A percentile compares a stretch with the other conserved stretches of the same genome.
phyloP scores from a whole-genome alignment of 768 basidiomycete genomes.

The Jaapia argillacea region DNA sequence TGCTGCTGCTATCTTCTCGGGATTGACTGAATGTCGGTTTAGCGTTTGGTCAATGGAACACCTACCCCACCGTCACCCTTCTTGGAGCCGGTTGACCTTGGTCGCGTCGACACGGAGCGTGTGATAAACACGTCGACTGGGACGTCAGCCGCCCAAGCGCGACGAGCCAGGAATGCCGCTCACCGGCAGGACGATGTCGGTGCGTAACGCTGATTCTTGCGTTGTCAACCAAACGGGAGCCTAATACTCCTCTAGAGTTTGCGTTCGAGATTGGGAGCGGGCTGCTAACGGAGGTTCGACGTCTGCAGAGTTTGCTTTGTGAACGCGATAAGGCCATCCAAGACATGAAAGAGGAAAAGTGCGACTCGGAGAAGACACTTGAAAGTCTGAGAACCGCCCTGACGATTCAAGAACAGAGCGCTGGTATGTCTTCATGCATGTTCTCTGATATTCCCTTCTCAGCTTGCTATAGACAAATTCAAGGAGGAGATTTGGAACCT shows the following conservation, averaged over 20 bases:
- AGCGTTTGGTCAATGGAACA: background rate
- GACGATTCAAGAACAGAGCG: slow-evolving; percentile 70
- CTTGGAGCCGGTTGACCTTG: slow-evolving; percentile 30
- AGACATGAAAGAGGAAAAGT: slow-evolving; percentile 87
- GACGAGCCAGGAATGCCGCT: slow-evolving; percentile 85
- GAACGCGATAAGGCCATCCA: slow-evolving; percentile 91
- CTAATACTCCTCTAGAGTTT: slow-evolving; percentile 52
- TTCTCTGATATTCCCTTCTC: no score
- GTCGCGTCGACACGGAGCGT: slow-evolving; percentile 55
- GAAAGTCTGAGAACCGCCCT: slow-evolving; percentile 68
- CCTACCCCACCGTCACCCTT: background rate
- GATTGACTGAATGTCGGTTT: background rate
- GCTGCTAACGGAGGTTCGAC: slow-evolving; percentile 81
- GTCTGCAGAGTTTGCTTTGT: slow-evolving; percentile 81
- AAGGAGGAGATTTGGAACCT: slow-evolving; percentile 99
- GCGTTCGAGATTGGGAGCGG: slow-evolving; percentile 97
- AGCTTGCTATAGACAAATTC: slow-evolving; percentile 69
- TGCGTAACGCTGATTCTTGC: slow-evolving; percentile 28
- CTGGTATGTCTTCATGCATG: slow-evolving; percentile 52
- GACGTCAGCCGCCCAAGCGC: slow-evolving; percentile 76
- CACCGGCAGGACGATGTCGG: slow-evolving; percentile 86
- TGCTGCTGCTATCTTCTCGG: no score
- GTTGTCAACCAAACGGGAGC: background rate
- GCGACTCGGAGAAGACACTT: slow-evolving; percentile 71
- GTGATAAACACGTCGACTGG: slow-evolving; percentile 46